A percentile compares a stretch with the other conserved stretches of the same genome.
Evolutionary conservation across 208 protist genomes (phyloP).

Genomic region (Herpetomonas tarakana): DNA sequence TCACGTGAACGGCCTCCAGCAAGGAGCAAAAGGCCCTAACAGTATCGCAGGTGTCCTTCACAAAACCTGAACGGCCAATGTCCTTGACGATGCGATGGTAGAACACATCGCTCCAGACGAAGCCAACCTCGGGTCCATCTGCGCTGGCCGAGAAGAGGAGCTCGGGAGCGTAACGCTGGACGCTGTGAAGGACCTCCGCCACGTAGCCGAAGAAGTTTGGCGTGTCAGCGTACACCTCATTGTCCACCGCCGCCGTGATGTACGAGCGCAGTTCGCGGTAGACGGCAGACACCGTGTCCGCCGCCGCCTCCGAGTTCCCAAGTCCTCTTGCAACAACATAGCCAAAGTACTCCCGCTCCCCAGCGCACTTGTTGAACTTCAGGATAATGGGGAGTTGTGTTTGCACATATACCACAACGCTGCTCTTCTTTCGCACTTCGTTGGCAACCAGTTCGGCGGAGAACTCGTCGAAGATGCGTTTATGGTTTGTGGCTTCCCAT

Average conservation of each 20-base stretch:
- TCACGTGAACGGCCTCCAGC: constrained; percentile 54
- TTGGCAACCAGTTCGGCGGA: constrained; percentile 38
- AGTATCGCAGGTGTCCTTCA: constrained; percentile 50
- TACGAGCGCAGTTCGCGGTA: constrained; percentile 36
- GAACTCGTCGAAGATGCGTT: constrained; percentile 54
- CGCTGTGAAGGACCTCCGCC: constrained; percentile 55
- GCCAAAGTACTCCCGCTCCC: constrained; percentile 63
- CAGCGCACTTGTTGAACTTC: constrained; percentile 41
- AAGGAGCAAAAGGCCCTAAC: constrained; percentile 57
- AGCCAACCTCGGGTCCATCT: neutral
- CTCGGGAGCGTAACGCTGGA: constrained; percentile 26
- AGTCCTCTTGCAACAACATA: constrained; percentile 20
- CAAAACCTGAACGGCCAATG: constrained; percentile 41
- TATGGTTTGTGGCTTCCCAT: constrained; percentile 45
- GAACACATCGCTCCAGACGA: constrained; percentile 46
- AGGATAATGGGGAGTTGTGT: constrained; percentile 44
- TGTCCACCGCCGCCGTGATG: constrained; percentile 39
- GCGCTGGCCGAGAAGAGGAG: constrained; percentile 6
- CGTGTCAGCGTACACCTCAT: constrained; percentile 73
- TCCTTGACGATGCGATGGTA: constrained; percentile 62
- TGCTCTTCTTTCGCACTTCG: constrained; percentile 39
- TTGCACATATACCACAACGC: constrained; percentile 25
- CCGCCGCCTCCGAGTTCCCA: constrained; percentile 9
- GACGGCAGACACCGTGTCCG: constrained; percentile 20
- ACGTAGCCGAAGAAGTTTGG: constrained; percentile 79